Evolutionary conservation across 2,329 filamentous ascomycete genomes (phyloP).

Genomic region (Trichoderma guizhouense): DNA sequence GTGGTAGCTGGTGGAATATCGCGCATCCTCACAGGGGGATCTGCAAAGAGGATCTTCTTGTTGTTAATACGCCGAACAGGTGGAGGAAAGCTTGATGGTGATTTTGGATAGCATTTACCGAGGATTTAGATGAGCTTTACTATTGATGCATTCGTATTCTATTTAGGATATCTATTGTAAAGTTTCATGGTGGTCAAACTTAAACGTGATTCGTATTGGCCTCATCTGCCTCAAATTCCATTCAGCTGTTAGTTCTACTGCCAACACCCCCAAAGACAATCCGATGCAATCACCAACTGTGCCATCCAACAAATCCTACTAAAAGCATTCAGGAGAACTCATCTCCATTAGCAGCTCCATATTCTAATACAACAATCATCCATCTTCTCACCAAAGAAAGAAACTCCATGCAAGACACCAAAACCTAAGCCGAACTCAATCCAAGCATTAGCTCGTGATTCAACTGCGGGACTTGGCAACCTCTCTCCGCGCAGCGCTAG

Average conservation of each 20-base stretch:
- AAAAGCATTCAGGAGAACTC: background rate
- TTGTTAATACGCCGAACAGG: background rate
- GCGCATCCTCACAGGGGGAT: background rate
- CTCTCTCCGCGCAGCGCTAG: slow-evolving; percentile 9
- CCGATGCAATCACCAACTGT: background rate
- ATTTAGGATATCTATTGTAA: background rate
- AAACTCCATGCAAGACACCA: no score
- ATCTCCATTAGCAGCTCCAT: background rate
- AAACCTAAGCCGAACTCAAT: background rate
- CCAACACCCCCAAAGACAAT: background rate
- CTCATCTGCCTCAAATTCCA: background rate
- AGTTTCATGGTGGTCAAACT: background rate
- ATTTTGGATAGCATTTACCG: background rate
- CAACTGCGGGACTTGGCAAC: background rate
- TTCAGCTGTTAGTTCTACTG: background rate
- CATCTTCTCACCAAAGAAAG: background rate
- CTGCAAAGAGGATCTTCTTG: background rate
- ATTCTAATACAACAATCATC: background rate
- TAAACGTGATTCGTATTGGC: background rate
- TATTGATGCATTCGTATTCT: background rate
- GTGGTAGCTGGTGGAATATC: background rate
- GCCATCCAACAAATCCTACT: background rate
- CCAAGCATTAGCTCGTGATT: background rate
- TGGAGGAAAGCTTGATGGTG: background rate
- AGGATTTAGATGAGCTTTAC: no score